Evolutionary conservation across 192 early-diverging fungal genomes (phyloP).

Genomic region (Chytriomyces sp.): DNA sequence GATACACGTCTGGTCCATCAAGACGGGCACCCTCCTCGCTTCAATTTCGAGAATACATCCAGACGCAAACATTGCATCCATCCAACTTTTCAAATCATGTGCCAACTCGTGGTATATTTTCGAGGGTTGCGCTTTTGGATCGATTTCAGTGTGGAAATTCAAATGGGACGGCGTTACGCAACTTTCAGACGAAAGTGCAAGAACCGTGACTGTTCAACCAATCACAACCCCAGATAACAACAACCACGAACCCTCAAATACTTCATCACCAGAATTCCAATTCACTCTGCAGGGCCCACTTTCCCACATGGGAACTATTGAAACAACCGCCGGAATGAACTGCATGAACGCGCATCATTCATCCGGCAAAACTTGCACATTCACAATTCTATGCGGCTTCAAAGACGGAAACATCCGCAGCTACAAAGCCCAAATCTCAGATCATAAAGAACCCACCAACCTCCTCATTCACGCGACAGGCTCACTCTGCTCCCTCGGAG

Average conservation of each 20-base stretch:
- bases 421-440: not conserved
- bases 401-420: conserved; percentile 32
- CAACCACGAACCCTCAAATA: not conserved
- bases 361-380: not conserved
- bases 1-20: conserved; percentile 6
- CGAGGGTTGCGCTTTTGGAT: conserved; percentile 23
- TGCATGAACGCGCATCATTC: conserved; percentile 5
- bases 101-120: conserved; percentile 1
- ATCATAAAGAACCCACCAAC: not conserved
- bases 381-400: conserved; percentile 23
- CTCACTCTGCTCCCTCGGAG: conserved; percentile 18
- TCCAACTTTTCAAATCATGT: conserved; percentile 1
- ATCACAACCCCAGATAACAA: not conserved
- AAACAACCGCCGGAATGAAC: conserved; percentile 27
- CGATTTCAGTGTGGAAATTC: conserved; percentile 15
- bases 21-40: not conserved
- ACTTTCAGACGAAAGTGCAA: not conserved
- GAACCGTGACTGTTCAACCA: not conserved
- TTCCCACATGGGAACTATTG: conserved; percentile 9
- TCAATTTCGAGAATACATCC: not conserved
- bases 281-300: not conserved
- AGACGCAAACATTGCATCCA: conserved; percentile 15
- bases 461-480: not conserved
- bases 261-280: not conserved
- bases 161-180: not conserved